These are phyloP conservation scores for Turnera subulata DNA, from an alignment of 345 rosid species.

Conservation along the genomic window DNA sequence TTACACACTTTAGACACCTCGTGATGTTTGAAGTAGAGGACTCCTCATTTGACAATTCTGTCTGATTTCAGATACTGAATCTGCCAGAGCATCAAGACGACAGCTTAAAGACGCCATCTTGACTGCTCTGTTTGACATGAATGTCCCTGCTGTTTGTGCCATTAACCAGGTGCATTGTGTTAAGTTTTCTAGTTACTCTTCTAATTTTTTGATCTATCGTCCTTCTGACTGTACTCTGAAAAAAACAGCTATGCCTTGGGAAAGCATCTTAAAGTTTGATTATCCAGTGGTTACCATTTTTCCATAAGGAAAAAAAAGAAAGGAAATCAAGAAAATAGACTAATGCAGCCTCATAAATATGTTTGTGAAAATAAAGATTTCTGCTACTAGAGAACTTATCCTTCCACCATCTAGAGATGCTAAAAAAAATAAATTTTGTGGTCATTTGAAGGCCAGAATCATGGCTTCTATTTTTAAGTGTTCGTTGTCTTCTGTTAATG, in stretches of 20 bases:
- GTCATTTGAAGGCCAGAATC: neutral
- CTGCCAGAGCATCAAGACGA: slow-evolving; percentile 87
- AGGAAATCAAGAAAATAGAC: neutral
- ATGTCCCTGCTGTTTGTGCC: slow-evolving; percentile 90
- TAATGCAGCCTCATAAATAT: neutral
- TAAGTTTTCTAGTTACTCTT: slow-evolving; percentile 4
- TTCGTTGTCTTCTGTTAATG: neutral
- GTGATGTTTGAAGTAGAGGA: too few relatives aligned
- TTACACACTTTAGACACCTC: too few relatives aligned
- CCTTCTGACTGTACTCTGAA: neutral
- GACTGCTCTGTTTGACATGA: slow-evolving; percentile 75
- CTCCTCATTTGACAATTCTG: too few relatives aligned
- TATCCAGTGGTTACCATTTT: neutral
- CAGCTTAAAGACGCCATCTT: slow-evolving; percentile 79
- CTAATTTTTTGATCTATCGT: slow-evolving; percentile 1
- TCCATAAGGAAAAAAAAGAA: neutral
- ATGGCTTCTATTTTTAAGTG: neutral
- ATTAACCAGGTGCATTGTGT: slow-evolving; percentile 57
- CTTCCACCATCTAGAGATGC: slow-evolving; percentile 4
- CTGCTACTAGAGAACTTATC: neutral
- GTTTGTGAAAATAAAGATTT: neutral
- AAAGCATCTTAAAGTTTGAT: neutral
- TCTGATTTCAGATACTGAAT: slow-evolving; percentile 62
- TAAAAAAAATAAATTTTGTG: neutral
- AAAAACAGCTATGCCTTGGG: neutral